A percentile compares a stretch with the other conserved stretches of the same genome.
phyloP scores from a whole-genome alignment of 2,329 filamentous ascomycete species.

The Boeremia exigua region DNA sequence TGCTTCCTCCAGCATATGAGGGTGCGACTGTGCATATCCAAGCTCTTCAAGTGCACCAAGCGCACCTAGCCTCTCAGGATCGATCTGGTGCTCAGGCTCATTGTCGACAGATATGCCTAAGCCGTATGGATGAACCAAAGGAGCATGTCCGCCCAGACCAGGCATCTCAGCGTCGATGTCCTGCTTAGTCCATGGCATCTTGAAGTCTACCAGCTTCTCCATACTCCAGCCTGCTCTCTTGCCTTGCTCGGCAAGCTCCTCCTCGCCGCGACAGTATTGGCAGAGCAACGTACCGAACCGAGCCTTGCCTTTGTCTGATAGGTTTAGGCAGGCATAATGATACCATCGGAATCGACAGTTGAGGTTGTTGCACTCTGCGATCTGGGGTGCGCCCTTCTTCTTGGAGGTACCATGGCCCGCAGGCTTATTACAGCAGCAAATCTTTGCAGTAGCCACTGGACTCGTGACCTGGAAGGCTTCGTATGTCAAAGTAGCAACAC shows the following conservation, averaged over 20 bases:
- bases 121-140: not conserved
- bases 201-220: not conserved
- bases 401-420: conserved; percentile 7
- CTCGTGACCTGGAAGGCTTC: not conserved
- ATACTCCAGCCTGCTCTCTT: not conserved
- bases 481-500: not conserved
- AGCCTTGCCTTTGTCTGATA: conserved; percentile 18
- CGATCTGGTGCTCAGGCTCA: not conserved
- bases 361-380: conserved; percentile 26
- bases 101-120: not conserved
- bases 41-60: not conserved
- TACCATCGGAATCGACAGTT: conserved; percentile 25
- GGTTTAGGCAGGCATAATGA: conserved; percentile 31
- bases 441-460: conserved; percentile 1
- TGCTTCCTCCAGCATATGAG: conserved; percentile 3
- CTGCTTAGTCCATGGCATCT: not conserved
- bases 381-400: not conserved
- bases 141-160: not conserved
- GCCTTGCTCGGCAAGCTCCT: conserved; percentile 3
- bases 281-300: conserved; percentile 18
- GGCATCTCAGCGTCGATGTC: not conserved
- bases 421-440: conserved; percentile 29
- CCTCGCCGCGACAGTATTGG: conserved; percentile 15
- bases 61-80: not conserved
- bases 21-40: not conserved